phyloP scores from a whole-genome alignment of 768 basidiomycete genomes.

The Calocera viscosa region DNA sequence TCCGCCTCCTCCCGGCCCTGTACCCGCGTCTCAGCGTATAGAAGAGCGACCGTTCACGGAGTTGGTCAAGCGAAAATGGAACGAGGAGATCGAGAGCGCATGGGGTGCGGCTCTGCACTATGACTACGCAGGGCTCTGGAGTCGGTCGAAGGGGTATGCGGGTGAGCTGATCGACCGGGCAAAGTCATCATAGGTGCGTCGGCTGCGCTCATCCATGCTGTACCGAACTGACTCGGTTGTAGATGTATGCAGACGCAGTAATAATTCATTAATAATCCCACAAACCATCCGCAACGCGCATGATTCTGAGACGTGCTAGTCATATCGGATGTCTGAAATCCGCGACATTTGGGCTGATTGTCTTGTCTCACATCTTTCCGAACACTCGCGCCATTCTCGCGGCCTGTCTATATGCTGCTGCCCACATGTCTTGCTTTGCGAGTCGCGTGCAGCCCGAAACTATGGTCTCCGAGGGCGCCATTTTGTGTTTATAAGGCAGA shows the following conservation, averaged over 20 bases:
- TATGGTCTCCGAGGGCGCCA: neutral
- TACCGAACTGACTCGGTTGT: neutral
- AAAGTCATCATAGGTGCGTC: conserved; percentile 9
- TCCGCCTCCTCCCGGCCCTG: neutral
- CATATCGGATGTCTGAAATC: neutral
- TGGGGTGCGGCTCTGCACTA: neutral
- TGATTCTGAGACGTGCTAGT: neutral
- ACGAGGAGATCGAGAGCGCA: conserved; percentile 6
- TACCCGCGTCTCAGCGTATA: neutral
- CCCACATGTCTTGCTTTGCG: neutral
- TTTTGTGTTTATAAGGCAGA: neutral
- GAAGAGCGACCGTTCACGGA: neutral
- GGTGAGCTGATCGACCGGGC: neutral
- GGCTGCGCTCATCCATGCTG: neutral
- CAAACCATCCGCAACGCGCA: neutral
- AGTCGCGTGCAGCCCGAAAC: neutral
- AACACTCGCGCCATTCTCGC: neutral
- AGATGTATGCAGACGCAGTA: neutral
- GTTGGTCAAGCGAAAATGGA: conserved; percentile 3
- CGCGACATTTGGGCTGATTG: neutral
- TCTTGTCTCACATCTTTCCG: neutral
- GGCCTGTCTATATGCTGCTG: neutral
- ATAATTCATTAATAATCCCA: neutral
- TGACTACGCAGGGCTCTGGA: neutral
- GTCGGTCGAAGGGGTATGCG: conserved; percentile 1